Conservation (phyloP, 2,329 filamentous ascomycete genomes). For the Sclerotinia nivalis region DNA sequence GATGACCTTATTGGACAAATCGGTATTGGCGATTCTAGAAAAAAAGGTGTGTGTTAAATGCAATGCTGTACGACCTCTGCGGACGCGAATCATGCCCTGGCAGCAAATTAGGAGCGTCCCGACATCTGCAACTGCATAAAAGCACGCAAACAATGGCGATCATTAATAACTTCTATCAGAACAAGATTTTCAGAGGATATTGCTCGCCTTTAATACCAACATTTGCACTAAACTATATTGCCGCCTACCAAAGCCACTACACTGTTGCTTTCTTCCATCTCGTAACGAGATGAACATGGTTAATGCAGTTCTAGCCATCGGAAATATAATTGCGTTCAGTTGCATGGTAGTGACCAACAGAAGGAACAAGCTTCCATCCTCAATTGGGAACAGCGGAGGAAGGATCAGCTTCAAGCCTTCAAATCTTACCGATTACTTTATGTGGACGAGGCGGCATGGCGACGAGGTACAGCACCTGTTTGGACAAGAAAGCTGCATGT, state of each 20-base stretch:
- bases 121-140: constrained; percentile 24
- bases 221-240: constrained; percentile 18
- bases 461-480: constrained; percentile 23
- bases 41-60: constrained; percentile 9
- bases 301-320: constrained; percentile 15
- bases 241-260: constrained; percentile 16
- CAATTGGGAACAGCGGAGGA: constrained; percentile 20
- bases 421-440: constrained; percentile 25
- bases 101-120: constrained; percentile 26
- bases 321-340: constrained; percentile 19
- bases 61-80: constrained; percentile 23
- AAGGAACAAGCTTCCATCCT: constrained; percentile 16
- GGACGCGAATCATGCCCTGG: constrained; percentile 17
- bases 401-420: constrained; percentile 23
- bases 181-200: constrained; percentile 17
- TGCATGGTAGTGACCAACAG: constrained; percentile 18
- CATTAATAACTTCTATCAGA: constrained; percentile 19
- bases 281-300: constrained; percentile 17
- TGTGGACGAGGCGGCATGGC: constrained; percentile 23
- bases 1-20: constrained; percentile 14
- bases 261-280: constrained; percentile 9
- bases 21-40: constrained; percentile 13
- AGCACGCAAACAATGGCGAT: constrained; percentile 22
- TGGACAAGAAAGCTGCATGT: constrained; percentile 20
- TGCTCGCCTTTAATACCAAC: constrained; percentile 23